Conservation (phyloP, 768 basidiomycete genomes). For the Phylloporus rhodoxanthus region DNA sequence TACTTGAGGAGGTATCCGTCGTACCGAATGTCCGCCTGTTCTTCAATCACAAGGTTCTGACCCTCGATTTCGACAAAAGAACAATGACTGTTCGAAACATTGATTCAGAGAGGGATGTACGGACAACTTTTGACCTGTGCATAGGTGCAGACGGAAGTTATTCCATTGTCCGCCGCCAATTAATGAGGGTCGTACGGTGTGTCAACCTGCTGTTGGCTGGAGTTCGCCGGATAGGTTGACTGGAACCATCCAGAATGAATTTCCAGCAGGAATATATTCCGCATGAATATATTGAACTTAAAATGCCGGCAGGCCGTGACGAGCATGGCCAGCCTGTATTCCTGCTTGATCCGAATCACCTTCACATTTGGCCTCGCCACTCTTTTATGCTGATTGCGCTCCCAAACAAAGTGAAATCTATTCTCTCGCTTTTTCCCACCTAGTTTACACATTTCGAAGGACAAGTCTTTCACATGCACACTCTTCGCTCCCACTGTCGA, state of each 20-base stretch:
- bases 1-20: slow-evolving; percentile 71
- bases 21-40: slow-evolving; percentile 58
- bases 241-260: slow-evolving; percentile 65
- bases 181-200: slow-evolving; percentile 93
- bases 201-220: slow-evolving; percentile 23
- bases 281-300: slow-evolving; percentile 94
- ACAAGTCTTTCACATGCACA: slow-evolving; percentile 96
- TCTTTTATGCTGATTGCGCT: slow-evolving; percentile 99
- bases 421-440: slow-evolving; percentile 24
- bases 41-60: slow-evolving; percentile 77
- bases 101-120: slow-evolving; percentile 37
- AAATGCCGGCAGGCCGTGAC: slow-evolving; percentile 79
- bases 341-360: slow-evolving; percentile 87
- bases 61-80: slow-evolving; percentile 69
- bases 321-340: slow-evolving; percentile 59
- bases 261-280: slow-evolving; percentile 93
- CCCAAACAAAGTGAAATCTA: slow-evolving; percentile 77
- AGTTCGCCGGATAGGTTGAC: slow-evolving; percentile 11
- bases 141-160: slow-evolving; percentile 94
- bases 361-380: slow-evolving; percentile 99
- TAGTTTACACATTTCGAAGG: slow-evolving; percentile 45
- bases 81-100: slow-evolving; percentile 48
- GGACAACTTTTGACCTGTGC: slow-evolving; percentile 66
- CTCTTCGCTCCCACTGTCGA: slow-evolving; percentile 82
- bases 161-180: slow-evolving; percentile 83